phyloP scores from a whole-genome alignment of 1,284 basidiomycete genomes.

The Mrakiaceae sp. region DNA sequence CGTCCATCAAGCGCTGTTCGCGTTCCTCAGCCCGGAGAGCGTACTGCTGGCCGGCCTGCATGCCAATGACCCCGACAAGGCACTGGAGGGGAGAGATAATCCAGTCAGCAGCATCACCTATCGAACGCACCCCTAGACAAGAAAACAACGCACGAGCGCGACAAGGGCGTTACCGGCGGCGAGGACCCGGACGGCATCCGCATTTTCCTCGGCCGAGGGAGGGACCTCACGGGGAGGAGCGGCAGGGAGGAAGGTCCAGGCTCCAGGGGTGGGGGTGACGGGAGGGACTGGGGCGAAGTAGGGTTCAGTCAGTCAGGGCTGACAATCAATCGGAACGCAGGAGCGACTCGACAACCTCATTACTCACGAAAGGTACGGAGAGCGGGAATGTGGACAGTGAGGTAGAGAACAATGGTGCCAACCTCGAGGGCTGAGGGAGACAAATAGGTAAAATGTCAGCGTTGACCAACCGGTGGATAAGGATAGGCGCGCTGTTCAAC shows the following conservation, averaged over 20 bases:
- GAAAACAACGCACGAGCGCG: constrained; percentile 45
- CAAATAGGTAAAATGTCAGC: no score
- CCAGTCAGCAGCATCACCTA: not conserved
- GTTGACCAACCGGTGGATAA: no score
- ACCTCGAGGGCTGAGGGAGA: constrained; percentile 51
- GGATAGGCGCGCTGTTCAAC: no score
- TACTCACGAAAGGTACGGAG: constrained; percentile 48
- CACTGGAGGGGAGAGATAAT: constrained; percentile 14
- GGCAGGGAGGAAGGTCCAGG: constrained; percentile 32
- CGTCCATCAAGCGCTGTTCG: constrained; percentile 34
- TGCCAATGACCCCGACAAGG: constrained; percentile 32
- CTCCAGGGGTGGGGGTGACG: constrained; percentile 17
- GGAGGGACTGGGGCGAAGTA: constrained; percentile 22
- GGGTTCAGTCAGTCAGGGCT: constrained; percentile 18
- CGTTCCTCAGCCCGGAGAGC: constrained; percentile 55
- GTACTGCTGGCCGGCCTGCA: constrained; percentile 74
- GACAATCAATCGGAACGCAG: not conserved
- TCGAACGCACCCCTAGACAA: not conserved
- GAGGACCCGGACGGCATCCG: constrained; percentile 66
- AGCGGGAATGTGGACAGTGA: constrained; percentile 63
- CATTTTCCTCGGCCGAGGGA: constrained; percentile 51
- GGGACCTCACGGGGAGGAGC: constrained; percentile 47
- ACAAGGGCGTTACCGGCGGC: constrained; percentile 76
- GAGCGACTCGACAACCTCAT: no score
- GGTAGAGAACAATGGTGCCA: constrained; percentile 62